phyloP scores from a whole-genome alignment of 106 monocot genomes.

The Platanthera guangdongensis region DNA sequence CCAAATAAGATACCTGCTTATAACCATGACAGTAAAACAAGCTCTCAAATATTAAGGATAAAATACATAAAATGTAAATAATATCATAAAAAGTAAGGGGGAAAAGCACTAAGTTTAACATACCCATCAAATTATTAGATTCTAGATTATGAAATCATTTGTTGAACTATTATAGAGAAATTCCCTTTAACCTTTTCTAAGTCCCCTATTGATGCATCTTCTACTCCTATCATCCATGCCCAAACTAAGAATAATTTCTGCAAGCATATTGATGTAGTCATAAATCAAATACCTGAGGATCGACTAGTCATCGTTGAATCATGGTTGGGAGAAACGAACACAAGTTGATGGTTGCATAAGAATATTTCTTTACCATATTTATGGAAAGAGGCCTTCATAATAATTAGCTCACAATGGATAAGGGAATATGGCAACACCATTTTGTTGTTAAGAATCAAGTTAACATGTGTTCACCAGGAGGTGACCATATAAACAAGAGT shows the following conservation, averaged over 20 bases:
- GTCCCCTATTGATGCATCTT: background rate
- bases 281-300: too few relatives aligned
- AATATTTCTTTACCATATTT: too few relatives aligned
- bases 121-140: background rate
- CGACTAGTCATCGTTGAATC: too few relatives aligned
- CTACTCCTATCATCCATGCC: background rate
- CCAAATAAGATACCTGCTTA: constrained; percentile 20
- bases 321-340: too few relatives aligned
- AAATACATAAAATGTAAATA: background rate
- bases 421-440: too few relatives aligned
- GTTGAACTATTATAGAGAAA: background rate
- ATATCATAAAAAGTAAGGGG: background rate
- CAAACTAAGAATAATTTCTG: background rate
- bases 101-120: background rate
- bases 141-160: background rate
- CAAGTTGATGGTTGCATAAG: too few relatives aligned
- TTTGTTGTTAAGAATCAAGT: too few relatives aligned
- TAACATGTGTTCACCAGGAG: too few relatives aligned
- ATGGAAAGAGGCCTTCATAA: too few relatives aligned
- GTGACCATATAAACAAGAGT: too few relatives aligned
- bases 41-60: background rate
- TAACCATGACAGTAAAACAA: background rate
- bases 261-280: background rate
- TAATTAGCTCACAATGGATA: too few relatives aligned
- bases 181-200: background rate